These are phyloP conservation scores for Croton setiger DNA, from an alignment of 441 rosid genomes.

Conservation along the genomic window DNA sequence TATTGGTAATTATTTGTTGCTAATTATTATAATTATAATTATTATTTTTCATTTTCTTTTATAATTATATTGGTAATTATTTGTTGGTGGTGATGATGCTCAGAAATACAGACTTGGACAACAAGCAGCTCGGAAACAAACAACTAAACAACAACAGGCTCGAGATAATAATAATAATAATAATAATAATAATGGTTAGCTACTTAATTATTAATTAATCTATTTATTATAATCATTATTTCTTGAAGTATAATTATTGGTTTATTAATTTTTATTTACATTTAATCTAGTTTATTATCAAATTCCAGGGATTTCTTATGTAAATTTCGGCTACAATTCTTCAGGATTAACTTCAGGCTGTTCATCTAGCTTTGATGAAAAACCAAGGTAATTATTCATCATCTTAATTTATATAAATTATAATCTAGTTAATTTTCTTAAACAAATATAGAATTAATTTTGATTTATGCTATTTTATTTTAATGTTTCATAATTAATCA, in stretches of 20 bases:
- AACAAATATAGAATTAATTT: no score
- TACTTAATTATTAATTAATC: neutral
- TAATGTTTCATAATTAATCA: no score
- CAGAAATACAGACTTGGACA: conserved; percentile 84
- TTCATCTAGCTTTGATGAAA: conserved; percentile 32
- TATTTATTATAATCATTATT: no score
- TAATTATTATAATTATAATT: no score
- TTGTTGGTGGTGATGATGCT: conserved; percentile 15
- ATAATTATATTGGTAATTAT: no score
- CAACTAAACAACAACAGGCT: conserved; percentile 33
- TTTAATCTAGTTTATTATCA: neutral
- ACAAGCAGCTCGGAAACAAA: conserved; percentile 52
- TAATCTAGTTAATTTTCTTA: no score
- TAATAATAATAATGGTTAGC: conserved; percentile 45
- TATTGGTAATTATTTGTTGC: no score
- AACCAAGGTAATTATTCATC: conserved; percentile 5
- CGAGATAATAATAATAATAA: no score
- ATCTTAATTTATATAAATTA: no score
- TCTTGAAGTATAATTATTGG: neutral
- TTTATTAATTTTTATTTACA: neutral
- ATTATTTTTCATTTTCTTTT: neutral
- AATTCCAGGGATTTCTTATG: conserved; percentile 46
- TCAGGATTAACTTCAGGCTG: conserved; percentile 30
- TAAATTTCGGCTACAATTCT: conserved; percentile 43
- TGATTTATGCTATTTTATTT: no score